These are phyloP conservation scores for Exserohilum turcica DNA, from an alignment of 2,329 filamentous ascomycete species.

Conservation along the genomic window DNA sequence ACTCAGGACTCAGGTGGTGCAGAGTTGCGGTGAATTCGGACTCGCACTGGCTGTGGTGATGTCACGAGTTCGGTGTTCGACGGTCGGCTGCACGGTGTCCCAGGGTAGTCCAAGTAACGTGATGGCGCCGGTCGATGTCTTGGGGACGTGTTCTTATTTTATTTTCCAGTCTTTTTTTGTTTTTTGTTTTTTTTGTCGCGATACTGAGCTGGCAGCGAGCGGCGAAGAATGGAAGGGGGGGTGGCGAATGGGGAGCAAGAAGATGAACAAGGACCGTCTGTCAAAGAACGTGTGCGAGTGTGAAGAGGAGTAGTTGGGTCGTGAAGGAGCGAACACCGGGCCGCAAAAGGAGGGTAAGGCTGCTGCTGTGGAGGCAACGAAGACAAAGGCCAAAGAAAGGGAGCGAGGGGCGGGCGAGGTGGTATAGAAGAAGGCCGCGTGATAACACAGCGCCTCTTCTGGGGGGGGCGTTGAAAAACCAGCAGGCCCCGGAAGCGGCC, in stretches of 20 bases:
- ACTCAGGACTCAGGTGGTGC: background rate
- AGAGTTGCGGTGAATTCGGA: slow-evolving; percentile 7
- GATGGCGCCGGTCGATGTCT: slow-evolving; percentile 10
- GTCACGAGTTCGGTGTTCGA: slow-evolving; percentile 22
- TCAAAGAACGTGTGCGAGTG: slow-evolving; percentile 43
- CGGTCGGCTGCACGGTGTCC: slow-evolving; percentile 14
- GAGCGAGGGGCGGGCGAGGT: slow-evolving; percentile 23
- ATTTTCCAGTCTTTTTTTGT: background rate
- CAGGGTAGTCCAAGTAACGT: slow-evolving; percentile 5
- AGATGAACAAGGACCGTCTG: slow-evolving; percentile 32
- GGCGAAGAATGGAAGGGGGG: slow-evolving; percentile 16
- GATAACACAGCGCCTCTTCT: slow-evolving; percentile 19
- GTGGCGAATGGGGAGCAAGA: slow-evolving; percentile 19
- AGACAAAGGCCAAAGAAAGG: slow-evolving; percentile 34
- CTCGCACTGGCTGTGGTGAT: slow-evolving; percentile 41
- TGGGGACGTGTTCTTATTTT: background rate
- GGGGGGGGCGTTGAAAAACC: slow-evolving; percentile 32
- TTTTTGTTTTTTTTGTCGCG: slow-evolving; percentile 11
- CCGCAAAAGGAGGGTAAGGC: slow-evolving; percentile 36
- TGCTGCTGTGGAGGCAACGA: slow-evolving; percentile 31
- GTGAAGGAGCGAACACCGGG: slow-evolving; percentile 51
- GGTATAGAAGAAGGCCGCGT: slow-evolving; percentile 26
- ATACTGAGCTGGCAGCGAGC: slow-evolving; percentile 40
- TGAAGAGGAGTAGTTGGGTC: slow-evolving; percentile 37
- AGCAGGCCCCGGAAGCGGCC: slow-evolving; percentile 17